Evolutionary conservation across 176 grass and related monocot species (phyloP).

Genomic region (Oryza officinalis): DNA sequence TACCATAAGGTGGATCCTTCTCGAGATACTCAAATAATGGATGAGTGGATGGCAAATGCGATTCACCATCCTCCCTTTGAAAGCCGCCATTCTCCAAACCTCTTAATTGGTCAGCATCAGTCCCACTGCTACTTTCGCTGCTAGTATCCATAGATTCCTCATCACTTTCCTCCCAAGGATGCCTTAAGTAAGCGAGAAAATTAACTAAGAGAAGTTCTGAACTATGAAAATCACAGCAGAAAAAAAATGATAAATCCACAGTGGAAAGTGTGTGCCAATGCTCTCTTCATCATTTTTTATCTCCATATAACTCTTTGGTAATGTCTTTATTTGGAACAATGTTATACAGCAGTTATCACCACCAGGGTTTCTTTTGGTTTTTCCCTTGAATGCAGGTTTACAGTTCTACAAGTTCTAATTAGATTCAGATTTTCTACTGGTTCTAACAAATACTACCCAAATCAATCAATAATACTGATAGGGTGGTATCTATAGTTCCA

Average conservation of each 20-base stretch:
- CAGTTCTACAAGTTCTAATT: background rate
- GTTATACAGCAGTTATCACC: background rate
- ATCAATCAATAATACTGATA: background rate
- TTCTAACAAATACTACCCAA: background rate
- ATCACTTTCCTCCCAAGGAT: constrained; percentile 75
- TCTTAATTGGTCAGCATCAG: constrained; percentile 51
- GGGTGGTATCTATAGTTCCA: background rate
- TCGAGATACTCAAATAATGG: constrained; percentile 82
- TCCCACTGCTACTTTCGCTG: constrained; percentile 60
- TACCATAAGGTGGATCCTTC: constrained; percentile 75
- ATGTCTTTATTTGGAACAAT: background rate
- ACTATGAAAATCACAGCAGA: background rate
- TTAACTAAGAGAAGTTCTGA: constrained; percentile 40
- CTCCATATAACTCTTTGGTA: background rate
- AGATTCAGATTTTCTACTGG: background rate
- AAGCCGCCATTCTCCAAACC: constrained; percentile 44
- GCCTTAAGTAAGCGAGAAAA: constrained; percentile 56
- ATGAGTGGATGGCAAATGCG: constrained; percentile 40
- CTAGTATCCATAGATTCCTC: constrained; percentile 73
- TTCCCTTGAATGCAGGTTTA: too few relatives aligned
- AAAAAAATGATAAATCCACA: background rate
- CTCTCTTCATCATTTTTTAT: background rate
- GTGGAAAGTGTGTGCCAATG: background rate
- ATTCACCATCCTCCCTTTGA: constrained; percentile 50
- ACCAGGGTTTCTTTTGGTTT: background rate